These are phyloP conservation scores for Rhizopogon sp. DNA, from an alignment of 768 basidiomycete species.

Conservation along the genomic window DNA sequence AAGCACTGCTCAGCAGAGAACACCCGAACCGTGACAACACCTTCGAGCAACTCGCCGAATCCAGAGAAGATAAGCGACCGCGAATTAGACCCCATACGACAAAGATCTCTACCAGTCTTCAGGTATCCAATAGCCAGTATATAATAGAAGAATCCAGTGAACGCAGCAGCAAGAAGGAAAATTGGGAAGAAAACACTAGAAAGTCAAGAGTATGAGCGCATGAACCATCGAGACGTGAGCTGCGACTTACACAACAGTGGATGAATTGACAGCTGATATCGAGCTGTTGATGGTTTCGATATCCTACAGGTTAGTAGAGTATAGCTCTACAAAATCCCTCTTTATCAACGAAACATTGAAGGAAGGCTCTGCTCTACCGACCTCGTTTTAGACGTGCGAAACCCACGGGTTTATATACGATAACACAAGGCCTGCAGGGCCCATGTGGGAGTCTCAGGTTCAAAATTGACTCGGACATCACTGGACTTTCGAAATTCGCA, in stretches of 20 bases:
- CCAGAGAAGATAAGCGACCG: constrained; percentile 81
- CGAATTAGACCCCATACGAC: constrained; percentile 88
- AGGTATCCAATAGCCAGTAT: constrained; percentile 67
- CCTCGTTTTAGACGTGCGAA: too few relatives aligned
- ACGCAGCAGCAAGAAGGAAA: constrained; percentile 72
- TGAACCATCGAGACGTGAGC: constrained; percentile 4
- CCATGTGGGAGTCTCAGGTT: too few relatives aligned
- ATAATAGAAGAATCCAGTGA: constrained; percentile 74
- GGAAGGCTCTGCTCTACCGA: too few relatives aligned
- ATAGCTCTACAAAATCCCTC: too few relatives aligned
- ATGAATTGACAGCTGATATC: constrained; percentile 72
- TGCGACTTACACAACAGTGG: constrained; percentile 56
- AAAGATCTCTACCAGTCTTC: constrained; percentile 76
- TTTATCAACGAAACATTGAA: too few relatives aligned
- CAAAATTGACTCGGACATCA: too few relatives aligned
- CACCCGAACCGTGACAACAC: constrained; percentile 89
- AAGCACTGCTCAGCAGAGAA: constrained; percentile 82
- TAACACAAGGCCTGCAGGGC: too few relatives aligned
- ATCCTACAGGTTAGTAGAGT: constrained; percentile 37
- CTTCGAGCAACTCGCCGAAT: constrained; percentile 78
- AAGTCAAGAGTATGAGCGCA: constrained; percentile 4
- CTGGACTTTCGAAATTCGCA: too few relatives aligned
- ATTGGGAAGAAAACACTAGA: constrained; percentile 67
- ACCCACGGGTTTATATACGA: too few relatives aligned
- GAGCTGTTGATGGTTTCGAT: constrained; percentile 83